Evolutionary conservation across 495 filamentous ascomycete genomes (phyloP).

Genomic region (Gamarada debralockiae): DNA sequence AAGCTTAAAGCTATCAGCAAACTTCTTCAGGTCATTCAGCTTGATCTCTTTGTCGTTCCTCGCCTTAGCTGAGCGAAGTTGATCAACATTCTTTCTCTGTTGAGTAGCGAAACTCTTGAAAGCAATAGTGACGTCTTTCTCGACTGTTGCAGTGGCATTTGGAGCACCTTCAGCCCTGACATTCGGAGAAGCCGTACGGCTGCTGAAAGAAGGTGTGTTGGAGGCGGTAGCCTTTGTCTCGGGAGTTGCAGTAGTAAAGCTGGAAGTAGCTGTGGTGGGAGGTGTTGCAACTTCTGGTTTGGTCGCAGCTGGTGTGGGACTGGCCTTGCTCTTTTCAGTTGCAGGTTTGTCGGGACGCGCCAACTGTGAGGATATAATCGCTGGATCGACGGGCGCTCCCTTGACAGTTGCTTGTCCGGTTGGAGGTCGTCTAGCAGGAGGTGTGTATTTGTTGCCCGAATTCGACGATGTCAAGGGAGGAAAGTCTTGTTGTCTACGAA

Average conservation of each 20-base stretch:
- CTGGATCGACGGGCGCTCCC: slow-evolving; percentile 72
- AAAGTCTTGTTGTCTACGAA: slow-evolving; percentile 70
- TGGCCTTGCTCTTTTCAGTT: slow-evolving; percentile 35
- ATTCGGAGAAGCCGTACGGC: slow-evolving; percentile 36
- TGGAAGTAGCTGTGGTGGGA: slow-evolving; percentile 26
- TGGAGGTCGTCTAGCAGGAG: slow-evolving; percentile 78
- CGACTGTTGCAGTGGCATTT: slow-evolving; percentile 75
- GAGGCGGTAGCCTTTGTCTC: slow-evolving; percentile 31
- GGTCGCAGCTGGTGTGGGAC: slow-evolving; percentile 20
- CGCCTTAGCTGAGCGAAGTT: slow-evolving; percentile 64
- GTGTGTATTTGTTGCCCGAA: slow-evolving; percentile 71
- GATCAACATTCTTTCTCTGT: slow-evolving; percentile 58
- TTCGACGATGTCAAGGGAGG: slow-evolving; percentile 50
- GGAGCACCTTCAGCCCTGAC: slow-evolving; percentile 35
- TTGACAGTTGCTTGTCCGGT: slow-evolving; percentile 66
- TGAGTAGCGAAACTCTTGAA: slow-evolving; percentile 75
- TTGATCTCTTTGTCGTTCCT: slow-evolving; percentile 86
- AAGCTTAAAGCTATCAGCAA: slow-evolving; percentile 90
- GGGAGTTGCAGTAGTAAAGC: slow-evolving; percentile 22
- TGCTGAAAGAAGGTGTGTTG: slow-evolving; percentile 29
- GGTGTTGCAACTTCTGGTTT: slow-evolving; percentile 27
- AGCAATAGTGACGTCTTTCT: slow-evolving; percentile 68
- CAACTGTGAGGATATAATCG: slow-evolving; percentile 75
- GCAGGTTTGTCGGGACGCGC: slow-evolving; percentile 50
- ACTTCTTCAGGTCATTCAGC: slow-evolving; percentile 90